phyloP scores from a whole-genome alignment of 139 green algal genomes.

The Chlorella sp. region DNA sequence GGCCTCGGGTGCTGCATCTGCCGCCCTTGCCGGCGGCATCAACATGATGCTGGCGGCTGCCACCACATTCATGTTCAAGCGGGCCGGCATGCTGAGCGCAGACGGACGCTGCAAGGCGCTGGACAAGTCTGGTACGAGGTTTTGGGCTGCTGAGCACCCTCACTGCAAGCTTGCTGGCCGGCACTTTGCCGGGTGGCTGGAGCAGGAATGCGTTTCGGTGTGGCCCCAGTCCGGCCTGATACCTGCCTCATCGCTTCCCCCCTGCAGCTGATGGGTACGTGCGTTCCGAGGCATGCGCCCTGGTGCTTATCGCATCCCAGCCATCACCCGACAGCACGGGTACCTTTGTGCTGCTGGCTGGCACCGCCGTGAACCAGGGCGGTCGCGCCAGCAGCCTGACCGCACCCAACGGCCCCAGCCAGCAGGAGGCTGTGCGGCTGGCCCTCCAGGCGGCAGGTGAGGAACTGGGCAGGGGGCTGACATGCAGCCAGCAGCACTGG shows the following conservation, averaged over 20 bases:
- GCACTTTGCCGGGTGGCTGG: too few relatives aligned
- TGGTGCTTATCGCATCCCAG: slow-evolving; percentile 22
- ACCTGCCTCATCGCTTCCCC: not conserved
- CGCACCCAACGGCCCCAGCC: slow-evolving; percentile 58
- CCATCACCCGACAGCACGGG: not conserved
- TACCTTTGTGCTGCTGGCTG: slow-evolving; percentile 30
- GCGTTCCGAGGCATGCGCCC: slow-evolving; percentile 45
- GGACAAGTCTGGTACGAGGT: slow-evolving; percentile 34
- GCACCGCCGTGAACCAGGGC: slow-evolving; percentile 54
- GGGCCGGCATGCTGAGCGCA: slow-evolving; percentile 62
- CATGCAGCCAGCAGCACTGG: not conserved
- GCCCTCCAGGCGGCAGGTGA: slow-evolving; percentile 58
- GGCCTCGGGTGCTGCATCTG: not conserved
- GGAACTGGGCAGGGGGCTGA: not conserved
- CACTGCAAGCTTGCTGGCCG: too few relatives aligned
- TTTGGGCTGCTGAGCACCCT: too few relatives aligned
- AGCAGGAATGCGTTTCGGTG: too few relatives aligned
- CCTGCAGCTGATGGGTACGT: slow-evolving; percentile 63
- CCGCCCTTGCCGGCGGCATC: slow-evolving; percentile 40
- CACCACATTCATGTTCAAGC: slow-evolving; percentile 54
- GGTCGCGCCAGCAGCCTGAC: slow-evolving; percentile 58
- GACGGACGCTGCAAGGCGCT: slow-evolving; percentile 64
- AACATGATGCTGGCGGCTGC: slow-evolving; percentile 54
- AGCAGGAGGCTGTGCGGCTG: slow-evolving; percentile 62
- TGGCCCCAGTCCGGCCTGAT: not conserved